A percentile compares a stretch with the other conserved stretches of the same genome.
Conservation (phyloP, 73 alveolate genomes). For the Stentor roeselii region DNA sequence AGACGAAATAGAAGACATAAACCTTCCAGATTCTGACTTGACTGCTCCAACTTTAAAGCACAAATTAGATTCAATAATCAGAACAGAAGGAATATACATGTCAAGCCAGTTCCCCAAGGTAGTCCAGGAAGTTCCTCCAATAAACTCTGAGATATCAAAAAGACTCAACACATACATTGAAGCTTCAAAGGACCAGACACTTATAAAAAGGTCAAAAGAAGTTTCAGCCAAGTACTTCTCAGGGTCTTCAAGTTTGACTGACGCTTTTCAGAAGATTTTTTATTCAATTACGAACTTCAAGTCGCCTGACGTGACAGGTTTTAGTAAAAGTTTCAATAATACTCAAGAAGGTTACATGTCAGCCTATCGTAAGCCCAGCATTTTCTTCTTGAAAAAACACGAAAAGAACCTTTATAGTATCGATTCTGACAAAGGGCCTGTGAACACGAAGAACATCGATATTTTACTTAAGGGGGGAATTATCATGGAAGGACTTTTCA, state of each 20-base stretch:
- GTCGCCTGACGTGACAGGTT: slow-evolving; percentile 67
- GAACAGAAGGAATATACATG: slow-evolving; percentile 41
- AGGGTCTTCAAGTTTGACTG: slow-evolving; percentile 61
- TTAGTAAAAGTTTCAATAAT: slow-evolving; percentile 53
- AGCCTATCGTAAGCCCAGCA: slow-evolving; percentile 77
- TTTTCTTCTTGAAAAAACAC: slow-evolving; percentile 39
- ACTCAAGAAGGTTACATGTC: slow-evolving; percentile 78
- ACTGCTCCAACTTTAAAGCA: background rate
- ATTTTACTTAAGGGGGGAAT: slow-evolving; percentile 67
- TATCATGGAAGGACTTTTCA: slow-evolving; percentile 72
- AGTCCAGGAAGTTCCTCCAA: slow-evolving; percentile 33
- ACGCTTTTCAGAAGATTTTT: slow-evolving; percentile 64
- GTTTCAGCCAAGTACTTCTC: slow-evolving; percentile 23
- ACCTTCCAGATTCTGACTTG: background rate
- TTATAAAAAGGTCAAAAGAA: slow-evolving; percentile 30
- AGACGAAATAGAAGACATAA: background rate
- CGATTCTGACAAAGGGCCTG: slow-evolving; percentile 76
- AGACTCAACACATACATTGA: slow-evolving; percentile 37
- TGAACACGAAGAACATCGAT: slow-evolving; percentile 56
- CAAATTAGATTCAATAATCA: background rate
- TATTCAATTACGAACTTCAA: slow-evolving; percentile 62
- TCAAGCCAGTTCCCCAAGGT: slow-evolving; percentile 33
- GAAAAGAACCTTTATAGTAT: slow-evolving; percentile 44
- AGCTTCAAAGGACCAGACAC: slow-evolving; percentile 43
- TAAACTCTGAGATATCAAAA: slow-evolving; percentile 27